Base-by-base conservation (phyloP, 2,329 filamentous ascomycete species). In the Aspergillus pseudoviridinutans region DNA sequence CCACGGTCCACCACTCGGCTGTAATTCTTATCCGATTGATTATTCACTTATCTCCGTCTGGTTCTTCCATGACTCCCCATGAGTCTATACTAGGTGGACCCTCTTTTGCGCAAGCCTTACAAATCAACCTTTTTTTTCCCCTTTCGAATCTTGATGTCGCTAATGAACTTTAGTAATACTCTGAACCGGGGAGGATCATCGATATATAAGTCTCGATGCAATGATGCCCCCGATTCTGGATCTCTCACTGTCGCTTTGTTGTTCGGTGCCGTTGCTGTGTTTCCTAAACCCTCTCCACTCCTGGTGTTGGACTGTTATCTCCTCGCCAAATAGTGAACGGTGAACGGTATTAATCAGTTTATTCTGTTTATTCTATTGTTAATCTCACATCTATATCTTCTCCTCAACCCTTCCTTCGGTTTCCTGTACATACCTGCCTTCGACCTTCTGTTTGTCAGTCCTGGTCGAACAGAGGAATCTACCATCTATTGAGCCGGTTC, bases 161-260 rank as follows among this genome's bases (percentile, higher is more conserved):
- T 53, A 27, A 49, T 49, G 50, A 57, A 58, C 56, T 47, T 62
- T 58, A 62, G 54, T 55, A 56, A 60, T 55, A 29, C 1, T 12
- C 20, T 46, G 42, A 9, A 46, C 9, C 44, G 54, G 41, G 41
- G 42, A 29, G 32, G 32, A n/a, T 35, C 29, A 35, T 6, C 49
- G 28, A 9, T 58, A 50, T 54, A 56, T 55, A 59, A 50, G 55
- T 54, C 60, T 46, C 20, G 55, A 61, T 60, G 59, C 57, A 58
- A 60, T 53, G 46, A 51, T 47, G 25, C 27, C 22, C 22, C 24
- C 24, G 24, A 25, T 3, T 25, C 24, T 25, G 24, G 24, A 25
- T 3, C 24, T 25, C 24, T 25, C 24, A 25, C 24, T 24, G n/a
- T n/a, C n/a, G n/a, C n/a, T n/a, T n/a, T n/a, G n/a, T n/a, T n/a